These are phyloP conservation scores for Crucibulum laeve DNA, from an alignment of 768 basidiomycete genomes.

Conservation along the genomic window DNA sequence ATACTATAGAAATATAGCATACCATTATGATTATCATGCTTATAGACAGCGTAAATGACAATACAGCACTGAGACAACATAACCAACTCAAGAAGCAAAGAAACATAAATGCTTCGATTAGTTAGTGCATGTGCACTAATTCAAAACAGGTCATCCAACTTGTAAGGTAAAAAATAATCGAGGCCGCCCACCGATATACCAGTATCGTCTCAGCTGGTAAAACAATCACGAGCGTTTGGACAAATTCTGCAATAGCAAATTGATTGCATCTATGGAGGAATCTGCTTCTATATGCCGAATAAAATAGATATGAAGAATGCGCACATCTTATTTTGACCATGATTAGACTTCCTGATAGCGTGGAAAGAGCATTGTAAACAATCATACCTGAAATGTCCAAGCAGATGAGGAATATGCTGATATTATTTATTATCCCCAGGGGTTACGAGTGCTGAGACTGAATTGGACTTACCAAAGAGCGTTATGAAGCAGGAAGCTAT, in stretches of 20 bases:
- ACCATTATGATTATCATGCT: constrained; percentile 19
- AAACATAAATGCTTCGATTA: constrained; percentile 9
- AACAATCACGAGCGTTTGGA: constrained; percentile 20
- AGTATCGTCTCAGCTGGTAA: constrained; percentile 21
- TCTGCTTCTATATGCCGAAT: too few relatives aligned
- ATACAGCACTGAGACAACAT: constrained; percentile 17
- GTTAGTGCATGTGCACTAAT: constrained; percentile 16
- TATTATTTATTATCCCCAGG: neutral
- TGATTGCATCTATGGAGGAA: constrained; percentile 23
- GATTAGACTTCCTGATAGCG: neutral
- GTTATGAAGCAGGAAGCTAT: constrained; percentile 22
- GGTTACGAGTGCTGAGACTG: too few relatives aligned
- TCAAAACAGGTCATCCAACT: neutral
- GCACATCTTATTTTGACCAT: neutral
- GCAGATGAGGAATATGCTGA: constrained; percentile 19
- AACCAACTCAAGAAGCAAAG: constrained; percentile 12
- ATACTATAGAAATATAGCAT: too few relatives aligned
- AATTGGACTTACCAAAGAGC: constrained; percentile 14
- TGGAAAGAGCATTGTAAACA: too few relatives aligned
- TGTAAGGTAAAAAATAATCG: neutral
- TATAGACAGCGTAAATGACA: constrained; percentile 23
- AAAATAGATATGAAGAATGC: neutral
- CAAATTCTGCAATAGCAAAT: constrained; percentile 24
- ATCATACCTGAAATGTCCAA: constrained; percentile 17
- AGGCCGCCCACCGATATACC: constrained; percentile 15